Conservation (phyloP, 257 asterid genomes). For the Solanum paucissectum region DNA sequence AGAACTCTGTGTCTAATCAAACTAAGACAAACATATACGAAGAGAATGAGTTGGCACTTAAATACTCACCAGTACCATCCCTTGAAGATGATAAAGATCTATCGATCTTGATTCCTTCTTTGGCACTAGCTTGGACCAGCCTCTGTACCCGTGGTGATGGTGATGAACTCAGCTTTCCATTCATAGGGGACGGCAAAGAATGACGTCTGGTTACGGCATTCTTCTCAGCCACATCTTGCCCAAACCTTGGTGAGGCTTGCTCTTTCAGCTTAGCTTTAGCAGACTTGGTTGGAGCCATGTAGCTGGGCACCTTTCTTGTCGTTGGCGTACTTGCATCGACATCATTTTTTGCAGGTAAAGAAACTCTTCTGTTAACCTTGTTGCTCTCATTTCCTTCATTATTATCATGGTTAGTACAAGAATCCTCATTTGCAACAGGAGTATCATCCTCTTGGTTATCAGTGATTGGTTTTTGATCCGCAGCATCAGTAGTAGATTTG, state of each 20-base stretch:
- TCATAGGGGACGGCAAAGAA: conserved; percentile 40
- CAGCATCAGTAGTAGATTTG: background rate
- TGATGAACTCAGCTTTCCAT: conserved; percentile 31
- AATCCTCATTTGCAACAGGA: conserved; percentile 3
- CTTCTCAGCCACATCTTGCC: conserved; percentile 27
- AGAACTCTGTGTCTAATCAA: background rate
- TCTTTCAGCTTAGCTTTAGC: conserved; percentile 42
- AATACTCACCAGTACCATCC: conserved; percentile 20
- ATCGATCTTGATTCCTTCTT: conserved; percentile 30
- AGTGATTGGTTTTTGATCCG: background rate
- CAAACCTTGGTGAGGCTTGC: conserved; percentile 38
- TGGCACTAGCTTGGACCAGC: conserved; percentile 37
- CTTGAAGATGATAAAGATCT: conserved; percentile 38
- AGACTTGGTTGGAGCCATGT: conserved; percentile 55
- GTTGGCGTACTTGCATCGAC: conserved; percentile 9
- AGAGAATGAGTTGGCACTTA: background rate
- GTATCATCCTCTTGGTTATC: conserved; percentile 6
- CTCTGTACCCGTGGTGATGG: conserved; percentile 46
- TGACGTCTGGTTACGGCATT: conserved; percentile 32
- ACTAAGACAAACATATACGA: background rate
- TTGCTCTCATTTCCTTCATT: conserved; percentile 10
- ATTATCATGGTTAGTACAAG: conserved; percentile 19
- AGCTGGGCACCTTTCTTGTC: conserved; percentile 34
- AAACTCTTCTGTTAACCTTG: conserved; percentile 23
- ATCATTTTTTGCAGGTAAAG: conserved; percentile 29